A percentile compares a stretch with the other conserved stretches of the same genome.
phyloP scores from a whole-genome alignment of 164 flowering plant genomes.

The Umbellularia californica region DNA sequence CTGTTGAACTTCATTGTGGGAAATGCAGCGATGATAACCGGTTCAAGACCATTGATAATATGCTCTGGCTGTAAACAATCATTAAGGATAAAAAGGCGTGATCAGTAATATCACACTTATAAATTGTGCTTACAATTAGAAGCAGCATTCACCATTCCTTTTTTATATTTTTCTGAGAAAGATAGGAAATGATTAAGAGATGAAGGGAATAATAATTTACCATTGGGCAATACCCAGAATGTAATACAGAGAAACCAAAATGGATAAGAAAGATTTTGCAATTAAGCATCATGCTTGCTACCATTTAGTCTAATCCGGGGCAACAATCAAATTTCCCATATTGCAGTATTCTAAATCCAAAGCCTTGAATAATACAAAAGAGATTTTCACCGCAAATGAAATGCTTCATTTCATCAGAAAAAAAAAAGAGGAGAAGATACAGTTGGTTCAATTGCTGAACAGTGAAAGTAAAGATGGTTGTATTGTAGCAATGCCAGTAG shows the following conservation, averaged over 20 bases:
- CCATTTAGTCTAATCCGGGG: too few species aligned
- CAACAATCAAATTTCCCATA: too few species aligned
- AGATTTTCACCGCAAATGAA: too few species aligned
- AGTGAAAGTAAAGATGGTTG: too few species aligned
- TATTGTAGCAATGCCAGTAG: too few species aligned
- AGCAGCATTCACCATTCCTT: neutral
- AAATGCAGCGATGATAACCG: slow-evolving; percentile 56
- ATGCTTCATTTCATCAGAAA: neutral
- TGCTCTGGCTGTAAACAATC: slow-evolving; percentile 8
- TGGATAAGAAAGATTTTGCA: neutral
- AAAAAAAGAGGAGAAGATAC: neutral
- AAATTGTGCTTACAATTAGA: neutral
- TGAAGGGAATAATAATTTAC: neutral
- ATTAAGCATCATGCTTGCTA: neutral
- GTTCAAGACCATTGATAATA: slow-evolving; percentile 45
- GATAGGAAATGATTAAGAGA: neutral
- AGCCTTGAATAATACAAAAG: too few species aligned
- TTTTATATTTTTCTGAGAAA: neutral
- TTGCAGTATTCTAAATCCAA: too few species aligned
- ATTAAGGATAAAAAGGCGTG: neutral
- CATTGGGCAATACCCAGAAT: neutral
- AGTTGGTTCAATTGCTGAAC: too few species aligned
- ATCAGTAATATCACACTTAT: neutral
- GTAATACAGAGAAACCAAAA: neutral
- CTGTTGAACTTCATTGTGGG: slow-evolving; percentile 66